Evolutionary conservation across 331 rosid species (phyloP).

Genomic region (Pyrus hybrid): DNA sequence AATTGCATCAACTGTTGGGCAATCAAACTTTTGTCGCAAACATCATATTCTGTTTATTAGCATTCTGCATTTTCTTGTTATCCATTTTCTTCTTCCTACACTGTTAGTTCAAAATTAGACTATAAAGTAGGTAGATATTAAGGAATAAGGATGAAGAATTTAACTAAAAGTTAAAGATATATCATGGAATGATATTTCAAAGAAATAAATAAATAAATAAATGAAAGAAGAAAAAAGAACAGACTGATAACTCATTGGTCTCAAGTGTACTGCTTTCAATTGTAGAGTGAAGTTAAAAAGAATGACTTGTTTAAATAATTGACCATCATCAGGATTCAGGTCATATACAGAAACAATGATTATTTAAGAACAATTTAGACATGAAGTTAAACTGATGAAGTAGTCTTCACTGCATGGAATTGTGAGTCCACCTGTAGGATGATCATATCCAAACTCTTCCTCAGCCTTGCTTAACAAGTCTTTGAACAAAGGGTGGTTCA

Average conservation of each 20-base stretch:
- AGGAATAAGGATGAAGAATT: not conserved
- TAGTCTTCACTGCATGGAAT: conserved; percentile 84
- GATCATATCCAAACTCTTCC: conserved; percentile 85
- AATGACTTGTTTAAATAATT: not conserved
- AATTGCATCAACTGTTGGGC: not conserved
- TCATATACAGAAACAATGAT: not conserved
- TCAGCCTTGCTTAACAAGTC: conserved; percentile 72
- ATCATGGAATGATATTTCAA: conserved; percentile 3
- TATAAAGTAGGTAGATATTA: not conserved
- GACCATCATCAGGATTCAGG: not conserved
- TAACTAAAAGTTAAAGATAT: conserved; percentile 20
- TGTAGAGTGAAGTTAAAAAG: not conserved
- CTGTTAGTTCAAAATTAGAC: not conserved
- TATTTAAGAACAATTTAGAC: conserved; percentile 29
- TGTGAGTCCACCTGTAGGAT: conserved; percentile 80
- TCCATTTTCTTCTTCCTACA: not conserved
- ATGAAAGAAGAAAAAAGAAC: conserved; percentile 2
- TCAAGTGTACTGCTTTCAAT: conserved; percentile 9
- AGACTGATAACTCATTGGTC: not conserved
- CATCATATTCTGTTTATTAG: not conserved
- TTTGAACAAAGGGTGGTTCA: conserved; percentile 74
- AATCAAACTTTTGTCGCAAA: not conserved
- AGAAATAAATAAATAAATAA: conserved; percentile 9
- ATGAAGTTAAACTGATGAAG: conserved; percentile 59
- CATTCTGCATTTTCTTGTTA: not conserved